These are phyloP conservation scores for Acanthamoeba culbertsoni DNA, from an alignment of 208 protist species.

Conservation along the genomic window DNA sequence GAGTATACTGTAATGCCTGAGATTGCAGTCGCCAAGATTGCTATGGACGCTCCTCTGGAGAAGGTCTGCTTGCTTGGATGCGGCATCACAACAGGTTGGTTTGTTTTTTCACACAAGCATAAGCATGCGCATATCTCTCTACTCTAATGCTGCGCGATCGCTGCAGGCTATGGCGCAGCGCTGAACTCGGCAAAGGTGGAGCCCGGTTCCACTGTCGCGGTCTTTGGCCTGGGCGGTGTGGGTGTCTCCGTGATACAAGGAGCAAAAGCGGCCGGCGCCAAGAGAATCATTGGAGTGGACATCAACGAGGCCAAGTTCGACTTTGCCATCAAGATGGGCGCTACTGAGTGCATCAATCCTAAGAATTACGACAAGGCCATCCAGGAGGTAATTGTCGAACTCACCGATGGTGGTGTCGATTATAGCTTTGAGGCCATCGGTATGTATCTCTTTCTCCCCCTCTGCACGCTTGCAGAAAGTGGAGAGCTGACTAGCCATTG, in stretches of 20 bases:
- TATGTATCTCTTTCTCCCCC: constrained; percentile 71
- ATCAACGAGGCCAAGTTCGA: constrained; percentile 82
- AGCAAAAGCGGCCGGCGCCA: constrained; percentile 72
- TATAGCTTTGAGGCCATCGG: constrained; percentile 91
- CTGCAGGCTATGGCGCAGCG: constrained; percentile 83
- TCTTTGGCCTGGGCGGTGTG: constrained; percentile 85
- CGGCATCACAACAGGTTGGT: constrained; percentile 78
- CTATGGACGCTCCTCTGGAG: constrained; percentile 76
- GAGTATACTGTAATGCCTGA: constrained; percentile 90
- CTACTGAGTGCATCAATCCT: constrained; percentile 87
- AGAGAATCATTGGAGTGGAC: constrained; percentile 86
- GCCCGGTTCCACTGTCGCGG: constrained; percentile 72
- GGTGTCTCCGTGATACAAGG: constrained; percentile 83
- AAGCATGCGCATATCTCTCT: no score
- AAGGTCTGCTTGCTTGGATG: constrained; percentile 86
- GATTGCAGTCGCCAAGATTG: constrained; percentile 84
- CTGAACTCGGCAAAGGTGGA: constrained; percentile 85
- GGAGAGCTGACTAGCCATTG: not conserved
- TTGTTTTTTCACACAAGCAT: no score
- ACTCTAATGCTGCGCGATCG: not conserved
- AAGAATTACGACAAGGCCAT: constrained; percentile 70
- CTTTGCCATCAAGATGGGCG: constrained; percentile 54
- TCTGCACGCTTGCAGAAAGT: constrained; percentile 78
- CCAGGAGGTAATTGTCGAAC: constrained; percentile 75
- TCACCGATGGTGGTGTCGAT: constrained; percentile 84